Conservation (phyloP, 306 rosid species). For the Astragalus membranaceus region DNA sequence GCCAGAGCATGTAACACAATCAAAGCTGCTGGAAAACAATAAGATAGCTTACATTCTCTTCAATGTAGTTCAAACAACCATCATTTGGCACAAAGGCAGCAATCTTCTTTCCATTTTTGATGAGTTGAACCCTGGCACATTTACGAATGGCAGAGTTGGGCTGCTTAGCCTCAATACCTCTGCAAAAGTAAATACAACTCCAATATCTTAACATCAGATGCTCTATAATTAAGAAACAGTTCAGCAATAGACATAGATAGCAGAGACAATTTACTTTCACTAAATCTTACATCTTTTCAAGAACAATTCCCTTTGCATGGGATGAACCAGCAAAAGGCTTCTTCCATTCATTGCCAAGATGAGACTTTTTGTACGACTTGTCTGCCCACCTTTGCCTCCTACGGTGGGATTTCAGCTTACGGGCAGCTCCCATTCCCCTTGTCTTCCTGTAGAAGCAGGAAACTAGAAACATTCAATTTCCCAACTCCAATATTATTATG, state of each 20-base stretch:
- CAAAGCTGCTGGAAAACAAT: not conserved
- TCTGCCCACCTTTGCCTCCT: constrained; percentile 67
- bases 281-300: constrained; percentile 61
- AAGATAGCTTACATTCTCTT: constrained; percentile 47
- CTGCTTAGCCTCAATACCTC: constrained; percentile 43
- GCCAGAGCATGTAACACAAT: not conserved
- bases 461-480: not conserved
- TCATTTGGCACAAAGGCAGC: not conserved
- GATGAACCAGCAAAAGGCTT: constrained; percentile 80
- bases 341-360: constrained; percentile 80
- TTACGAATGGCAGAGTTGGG: constrained; percentile 78
- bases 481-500: not conserved
- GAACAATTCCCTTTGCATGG: constrained; percentile 74
- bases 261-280: not conserved
- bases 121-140: constrained; percentile 81
- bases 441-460: constrained; percentile 41
- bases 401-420: constrained; percentile 62
- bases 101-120: constrained; percentile 69
- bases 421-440: constrained; percentile 71
- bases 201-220: not conserved
- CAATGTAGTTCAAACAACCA: constrained; percentile 66
- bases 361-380: constrained; percentile 65
- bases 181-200: too few relatives aligned
- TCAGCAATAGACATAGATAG: not conserved
- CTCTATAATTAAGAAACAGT: not conserved